phyloP scores from a whole-genome alignment of 805 yeast species.

The Pichia paraexigua region DNA sequence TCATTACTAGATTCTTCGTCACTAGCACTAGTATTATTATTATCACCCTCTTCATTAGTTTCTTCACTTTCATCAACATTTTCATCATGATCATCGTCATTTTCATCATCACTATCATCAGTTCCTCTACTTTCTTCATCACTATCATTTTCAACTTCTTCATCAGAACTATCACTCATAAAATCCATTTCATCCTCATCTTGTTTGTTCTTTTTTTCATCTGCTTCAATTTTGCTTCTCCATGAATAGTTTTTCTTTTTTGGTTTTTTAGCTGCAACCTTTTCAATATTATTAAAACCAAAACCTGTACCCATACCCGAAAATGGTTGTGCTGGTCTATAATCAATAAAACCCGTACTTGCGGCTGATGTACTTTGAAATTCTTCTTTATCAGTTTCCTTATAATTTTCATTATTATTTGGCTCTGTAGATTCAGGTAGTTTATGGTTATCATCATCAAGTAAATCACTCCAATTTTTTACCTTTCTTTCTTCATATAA shows the following conservation, averaged over 20 bases:
- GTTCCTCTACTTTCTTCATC: slow-evolving; percentile 15
- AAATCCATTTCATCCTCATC: slow-evolving; percentile 60
- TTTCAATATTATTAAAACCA: slow-evolving; percentile 50
- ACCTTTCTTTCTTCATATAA: slow-evolving; percentile 63
- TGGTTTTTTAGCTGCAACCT: slow-evolving; percentile 30
- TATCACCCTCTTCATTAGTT: slow-evolving; percentile 26
- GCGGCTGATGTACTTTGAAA: slow-evolving; percentile 28
- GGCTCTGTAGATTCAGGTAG: not conserved
- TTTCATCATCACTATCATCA: slow-evolving; percentile 14
- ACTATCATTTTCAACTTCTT: slow-evolving; percentile 18
- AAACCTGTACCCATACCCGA: slow-evolving; percentile 59
- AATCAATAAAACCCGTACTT: slow-evolving; percentile 51
- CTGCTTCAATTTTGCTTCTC: slow-evolving; percentile 52
- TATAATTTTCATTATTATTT: not conserved
- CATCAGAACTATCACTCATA: slow-evolving; percentile 24
- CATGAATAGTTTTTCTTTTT: slow-evolving; percentile 60
- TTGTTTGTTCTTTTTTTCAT: slow-evolving; percentile 33
- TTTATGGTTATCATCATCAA: slow-evolving; percentile 12
- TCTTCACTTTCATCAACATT: slow-evolving; percentile 27
- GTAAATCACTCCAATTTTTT: slow-evolving; percentile 48
- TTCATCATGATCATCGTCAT: slow-evolving; percentile 22
- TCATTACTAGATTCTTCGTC: slow-evolving; percentile 30
- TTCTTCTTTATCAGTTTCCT: slow-evolving; percentile 7
- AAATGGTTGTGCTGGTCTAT: slow-evolving; percentile 48
- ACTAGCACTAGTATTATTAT: slow-evolving; percentile 26